Evolutionary conservation across 306 rosid species (phyloP).

Genomic region (Castanea sativa): DNA sequence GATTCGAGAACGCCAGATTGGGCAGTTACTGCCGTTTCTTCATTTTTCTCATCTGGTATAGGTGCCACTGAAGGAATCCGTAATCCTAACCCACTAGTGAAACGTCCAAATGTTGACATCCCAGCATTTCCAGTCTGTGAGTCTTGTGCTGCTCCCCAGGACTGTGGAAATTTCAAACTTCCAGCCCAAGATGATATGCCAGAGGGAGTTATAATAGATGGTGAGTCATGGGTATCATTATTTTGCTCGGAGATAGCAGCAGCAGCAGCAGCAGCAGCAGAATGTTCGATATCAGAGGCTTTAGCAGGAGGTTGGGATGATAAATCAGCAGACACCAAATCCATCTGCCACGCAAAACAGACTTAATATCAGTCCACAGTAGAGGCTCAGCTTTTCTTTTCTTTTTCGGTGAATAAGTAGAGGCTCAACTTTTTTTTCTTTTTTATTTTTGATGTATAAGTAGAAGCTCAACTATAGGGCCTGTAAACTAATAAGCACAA

Average conservation of each 20-base stretch:
- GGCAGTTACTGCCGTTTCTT: slow-evolving; percentile 24
- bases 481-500: not conserved
- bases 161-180: slow-evolving; percentile 39
- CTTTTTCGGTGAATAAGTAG: not conserved
- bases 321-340: slow-evolving; percentile 26
- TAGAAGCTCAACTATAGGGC: not conserved
- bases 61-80: slow-evolving; percentile 34
- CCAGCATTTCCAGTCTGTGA: slow-evolving; percentile 35
- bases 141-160: slow-evolving; percentile 39
- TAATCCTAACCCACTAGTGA: slow-evolving; percentile 57
- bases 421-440: not conserved
- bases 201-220: slow-evolving; percentile 29
- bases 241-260: slow-evolving; percentile 34
- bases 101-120: slow-evolving; percentile 51
- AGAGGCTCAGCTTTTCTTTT: not conserved
- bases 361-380: not conserved
- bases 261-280: slow-evolving; percentile 31
- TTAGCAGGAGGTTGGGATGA: slow-evolving; percentile 28
- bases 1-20: slow-evolving; percentile 62
- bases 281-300: slow-evolving; percentile 32
- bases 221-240: slow-evolving; percentile 22
- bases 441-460: not conserved
- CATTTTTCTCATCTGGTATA: slow-evolving; percentile 29
- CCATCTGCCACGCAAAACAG: slow-evolving; percentile 28
- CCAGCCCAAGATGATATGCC: slow-evolving; percentile 53